These are phyloP conservation scores for Zelopaecilomyces penicillatus DNA, from an alignment of 2,329 filamentous ascomycete genomes.

Conservation along the genomic window DNA sequence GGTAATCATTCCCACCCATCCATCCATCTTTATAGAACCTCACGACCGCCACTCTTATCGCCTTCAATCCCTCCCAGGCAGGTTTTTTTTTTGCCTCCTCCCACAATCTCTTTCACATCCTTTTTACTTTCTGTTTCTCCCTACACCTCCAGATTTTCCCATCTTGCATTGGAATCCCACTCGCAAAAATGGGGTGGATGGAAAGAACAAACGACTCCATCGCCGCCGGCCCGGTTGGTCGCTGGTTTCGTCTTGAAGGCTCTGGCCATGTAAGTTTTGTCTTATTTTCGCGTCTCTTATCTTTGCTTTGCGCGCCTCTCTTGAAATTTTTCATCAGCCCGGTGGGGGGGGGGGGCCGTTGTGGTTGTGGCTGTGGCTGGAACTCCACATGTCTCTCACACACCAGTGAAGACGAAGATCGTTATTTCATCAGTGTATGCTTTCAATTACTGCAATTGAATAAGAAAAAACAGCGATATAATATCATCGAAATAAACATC, in stretches of 20 bases:
- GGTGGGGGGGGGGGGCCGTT: too few relatives aligned
- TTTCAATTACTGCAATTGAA: background rate
- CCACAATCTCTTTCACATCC: too few relatives aligned
- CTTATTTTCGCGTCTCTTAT: background rate
- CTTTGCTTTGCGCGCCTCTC: background rate
- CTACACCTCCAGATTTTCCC: too few relatives aligned
- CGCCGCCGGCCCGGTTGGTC: constrained; percentile 57
- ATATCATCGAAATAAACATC: background rate
- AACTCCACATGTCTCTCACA: background rate
- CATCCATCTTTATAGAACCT: too few relatives aligned
- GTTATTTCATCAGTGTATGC: background rate
- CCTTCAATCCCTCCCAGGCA: too few relatives aligned
- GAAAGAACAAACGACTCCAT: constrained; percentile 47
- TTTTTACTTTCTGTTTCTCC: too few relatives aligned
- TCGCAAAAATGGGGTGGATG: constrained; percentile 36
- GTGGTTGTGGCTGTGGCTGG: too few relatives aligned
- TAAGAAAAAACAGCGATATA: background rate
- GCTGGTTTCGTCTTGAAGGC: constrained; percentile 72
- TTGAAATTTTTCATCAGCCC: background rate
- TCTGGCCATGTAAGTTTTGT: constrained; percentile 65
- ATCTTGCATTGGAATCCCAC: background rate
- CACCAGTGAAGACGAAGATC: background rate
- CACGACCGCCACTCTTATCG: too few relatives aligned
- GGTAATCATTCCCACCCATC: too few relatives aligned
- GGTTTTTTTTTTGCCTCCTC: too few relatives aligned